Percentiles rank a stretch among this genome's conserved stretches.
phyloP scores from a whole-genome alignment of 2,329 filamentous ascomycete genomes.

The Neodidymelliopsis sp. region DNA sequence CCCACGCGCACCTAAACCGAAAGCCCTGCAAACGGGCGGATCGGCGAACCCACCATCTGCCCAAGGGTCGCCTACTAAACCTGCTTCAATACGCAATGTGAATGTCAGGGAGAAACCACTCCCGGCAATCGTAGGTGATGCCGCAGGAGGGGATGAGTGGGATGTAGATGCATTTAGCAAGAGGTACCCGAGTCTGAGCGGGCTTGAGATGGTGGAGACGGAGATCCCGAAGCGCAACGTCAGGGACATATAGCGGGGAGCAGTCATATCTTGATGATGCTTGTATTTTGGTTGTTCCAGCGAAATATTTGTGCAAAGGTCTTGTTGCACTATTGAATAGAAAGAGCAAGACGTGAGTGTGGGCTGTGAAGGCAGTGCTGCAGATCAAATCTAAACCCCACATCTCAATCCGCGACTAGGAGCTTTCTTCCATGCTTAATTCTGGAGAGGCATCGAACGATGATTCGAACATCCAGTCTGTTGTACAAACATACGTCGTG shows the following conservation, averaged over 20 bases:
- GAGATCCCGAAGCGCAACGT: constrained; percentile 52
- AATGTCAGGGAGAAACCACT: constrained; percentile 34
- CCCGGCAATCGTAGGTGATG: constrained; percentile 11
- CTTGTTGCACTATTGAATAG: too few relatives aligned
- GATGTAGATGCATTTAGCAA: constrained; percentile 76
- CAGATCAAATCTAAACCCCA: too few relatives aligned
- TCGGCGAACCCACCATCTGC: constrained; percentile 26
- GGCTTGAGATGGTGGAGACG: constrained; percentile 88
- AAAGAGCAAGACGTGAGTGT: too few relatives aligned
- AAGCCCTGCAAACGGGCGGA: constrained; percentile 61
- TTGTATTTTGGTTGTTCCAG: too few relatives aligned
- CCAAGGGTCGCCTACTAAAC: constrained; percentile 16
- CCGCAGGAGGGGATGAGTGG: constrained; percentile 59
- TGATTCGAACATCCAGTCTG: too few relatives aligned
- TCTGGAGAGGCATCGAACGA: too few relatives aligned
- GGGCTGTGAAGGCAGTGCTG: too few relatives aligned
- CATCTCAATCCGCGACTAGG: too few relatives aligned
- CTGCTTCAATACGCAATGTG: constrained; percentile 8
- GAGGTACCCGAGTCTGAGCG: constrained; percentile 82
- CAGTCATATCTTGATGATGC: not conserved
- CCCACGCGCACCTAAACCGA: constrained; percentile 67
- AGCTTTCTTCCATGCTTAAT: too few relatives aligned
- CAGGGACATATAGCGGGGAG: constrained; percentile 27
- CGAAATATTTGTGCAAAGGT: too few relatives aligned
- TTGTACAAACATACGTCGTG: too few relatives aligned